A percentile compares a stretch with the other conserved stretches of the same genome.
Evolutionary conservation across 1,284 basidiomycete species (phyloP).

Genomic region (Ganoderma leucocontextum): DNA sequence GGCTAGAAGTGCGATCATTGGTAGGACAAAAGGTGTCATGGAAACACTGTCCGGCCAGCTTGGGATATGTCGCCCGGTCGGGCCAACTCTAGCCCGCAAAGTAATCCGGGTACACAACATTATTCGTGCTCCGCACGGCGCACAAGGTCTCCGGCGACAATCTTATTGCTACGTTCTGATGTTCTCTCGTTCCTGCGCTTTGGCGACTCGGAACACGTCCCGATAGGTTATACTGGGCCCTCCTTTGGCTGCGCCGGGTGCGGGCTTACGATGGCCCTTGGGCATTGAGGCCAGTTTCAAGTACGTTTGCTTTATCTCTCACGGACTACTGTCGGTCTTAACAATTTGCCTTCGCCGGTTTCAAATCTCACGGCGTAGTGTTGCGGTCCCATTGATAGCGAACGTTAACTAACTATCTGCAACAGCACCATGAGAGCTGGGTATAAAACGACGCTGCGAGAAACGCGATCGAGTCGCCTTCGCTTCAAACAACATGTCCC

Average conservation of each 20-base stretch:
- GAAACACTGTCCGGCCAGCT: too few relatives aligned
- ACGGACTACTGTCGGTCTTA: not conserved
- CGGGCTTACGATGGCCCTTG: not conserved
- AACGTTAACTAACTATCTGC: not conserved
- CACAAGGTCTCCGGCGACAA: not conserved
- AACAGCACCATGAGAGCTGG: not conserved
- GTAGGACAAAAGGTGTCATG: not conserved
- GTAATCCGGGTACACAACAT: not conserved
- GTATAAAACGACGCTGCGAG: not conserved
- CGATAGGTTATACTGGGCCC: not conserved
- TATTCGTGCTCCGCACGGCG: not conserved
- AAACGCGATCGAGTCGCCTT: not conserved
- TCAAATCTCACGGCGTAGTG: not conserved
- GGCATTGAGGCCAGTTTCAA: not conserved
- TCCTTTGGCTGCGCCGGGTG: too few relatives aligned
- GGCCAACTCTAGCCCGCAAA: not conserved
- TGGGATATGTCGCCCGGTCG: not conserved
- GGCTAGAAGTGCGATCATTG: not conserved
- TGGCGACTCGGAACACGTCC: not conserved
- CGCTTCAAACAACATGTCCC: not conserved
- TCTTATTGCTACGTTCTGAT: not conserved
- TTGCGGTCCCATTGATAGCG: not conserved
- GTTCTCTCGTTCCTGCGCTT: not conserved
- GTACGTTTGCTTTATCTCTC: not conserved
- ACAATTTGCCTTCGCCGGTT: not conserved